These are phyloP conservation scores for Aspergillus nidulans DNA, from an alignment of 495 filamentous ascomycete genomes.

Conservation along the genomic window DNA sequence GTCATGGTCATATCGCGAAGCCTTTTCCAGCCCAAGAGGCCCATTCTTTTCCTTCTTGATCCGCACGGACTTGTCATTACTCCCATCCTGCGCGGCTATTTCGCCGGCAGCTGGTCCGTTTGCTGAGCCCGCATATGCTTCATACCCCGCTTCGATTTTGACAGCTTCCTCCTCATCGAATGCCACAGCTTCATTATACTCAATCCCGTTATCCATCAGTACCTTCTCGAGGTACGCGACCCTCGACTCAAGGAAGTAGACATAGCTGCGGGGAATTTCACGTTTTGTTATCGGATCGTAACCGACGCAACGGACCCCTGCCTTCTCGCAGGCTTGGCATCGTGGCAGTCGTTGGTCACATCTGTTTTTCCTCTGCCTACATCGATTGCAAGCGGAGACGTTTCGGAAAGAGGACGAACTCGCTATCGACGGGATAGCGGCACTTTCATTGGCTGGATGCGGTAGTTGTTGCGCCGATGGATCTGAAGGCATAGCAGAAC, in stretches of 20 bases:
- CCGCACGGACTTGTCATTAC: slow-evolving; percentile 18
- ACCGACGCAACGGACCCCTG: slow-evolving; percentile 80
- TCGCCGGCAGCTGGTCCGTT: slow-evolving; percentile 19
- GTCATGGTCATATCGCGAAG: slow-evolving; percentile 19
- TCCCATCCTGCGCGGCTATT: slow-evolving; percentile 4
- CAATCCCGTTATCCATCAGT: slow-evolving; percentile 62
- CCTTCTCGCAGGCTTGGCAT: slow-evolving; percentile 88
- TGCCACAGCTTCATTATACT: slow-evolving; percentile 69
- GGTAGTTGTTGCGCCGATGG: slow-evolving; percentile 11
- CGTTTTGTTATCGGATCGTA: slow-evolving; percentile 95
- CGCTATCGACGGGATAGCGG: slow-evolving; percentile 21
- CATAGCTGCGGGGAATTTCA: slow-evolving; percentile 91
- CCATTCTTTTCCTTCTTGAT: slow-evolving; percentile 27
- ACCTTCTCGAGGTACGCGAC: slow-evolving; percentile 79
- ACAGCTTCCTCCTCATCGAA: slow-evolving; percentile 61
- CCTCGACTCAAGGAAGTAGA: slow-evolving; percentile 87
- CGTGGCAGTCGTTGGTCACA: slow-evolving; percentile 90
- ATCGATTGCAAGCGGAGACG: slow-evolving; percentile 92
- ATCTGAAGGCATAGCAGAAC: slow-evolving; percentile 19
- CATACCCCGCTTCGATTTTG: slow-evolving; percentile 32
- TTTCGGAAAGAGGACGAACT: slow-evolving; percentile 73
- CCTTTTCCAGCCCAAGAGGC: slow-evolving; percentile 33
- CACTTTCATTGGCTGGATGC: slow-evolving; percentile 11
- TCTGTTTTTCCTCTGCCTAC: slow-evolving; percentile 85
- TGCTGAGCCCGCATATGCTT: slow-evolving; percentile 16